phyloP scores from a whole-genome alignment of 2,329 filamentous ascomycete genomes.

The Aspergillus terreus region DNA sequence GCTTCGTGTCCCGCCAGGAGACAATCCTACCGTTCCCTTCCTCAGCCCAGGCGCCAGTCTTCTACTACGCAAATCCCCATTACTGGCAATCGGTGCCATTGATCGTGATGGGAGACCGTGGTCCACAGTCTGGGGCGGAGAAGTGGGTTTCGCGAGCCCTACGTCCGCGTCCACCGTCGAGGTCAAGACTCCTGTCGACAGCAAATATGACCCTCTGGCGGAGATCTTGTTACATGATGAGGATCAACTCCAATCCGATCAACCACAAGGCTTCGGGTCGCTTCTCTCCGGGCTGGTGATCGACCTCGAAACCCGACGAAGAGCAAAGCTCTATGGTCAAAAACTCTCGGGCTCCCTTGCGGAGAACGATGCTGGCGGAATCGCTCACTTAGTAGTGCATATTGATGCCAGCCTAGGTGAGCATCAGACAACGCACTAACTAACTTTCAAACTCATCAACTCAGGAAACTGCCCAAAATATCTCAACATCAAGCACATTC shows the following conservation, averaged over 20 bases:
- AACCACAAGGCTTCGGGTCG: constrained; percentile 22
- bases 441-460: constrained; percentile 2
- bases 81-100: constrained; percentile 70
- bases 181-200: constrained; percentile 59
- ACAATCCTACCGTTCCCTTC: constrained; percentile 65
- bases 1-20: constrained; percentile 54
- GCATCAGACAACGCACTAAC: constrained; percentile 6
- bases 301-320: constrained; percentile 62
- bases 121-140: constrained; percentile 76
- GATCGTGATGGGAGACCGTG: constrained; percentile 65
- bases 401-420: constrained; percentile 66
- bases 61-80: constrained; percentile 59
- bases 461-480: constrained; percentile 83
- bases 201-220: constrained; percentile 65
- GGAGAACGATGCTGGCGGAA: constrained; percentile 19
- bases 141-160: constrained; percentile 62
- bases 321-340: constrained; percentile 70
- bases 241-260: constrained; percentile 23
- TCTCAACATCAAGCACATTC: constrained; percentile 68
- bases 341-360: constrained; percentile 62
- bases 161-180: constrained; percentile 63
- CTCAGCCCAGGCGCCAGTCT: constrained; percentile 59
- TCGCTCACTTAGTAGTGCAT: constrained; percentile 59
- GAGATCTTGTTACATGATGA: constrained; percentile 54
- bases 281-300: constrained; percentile 62